phyloP scores from a whole-genome alignment of 345 rosid genomes.

The Moricandia moricandioides region DNA sequence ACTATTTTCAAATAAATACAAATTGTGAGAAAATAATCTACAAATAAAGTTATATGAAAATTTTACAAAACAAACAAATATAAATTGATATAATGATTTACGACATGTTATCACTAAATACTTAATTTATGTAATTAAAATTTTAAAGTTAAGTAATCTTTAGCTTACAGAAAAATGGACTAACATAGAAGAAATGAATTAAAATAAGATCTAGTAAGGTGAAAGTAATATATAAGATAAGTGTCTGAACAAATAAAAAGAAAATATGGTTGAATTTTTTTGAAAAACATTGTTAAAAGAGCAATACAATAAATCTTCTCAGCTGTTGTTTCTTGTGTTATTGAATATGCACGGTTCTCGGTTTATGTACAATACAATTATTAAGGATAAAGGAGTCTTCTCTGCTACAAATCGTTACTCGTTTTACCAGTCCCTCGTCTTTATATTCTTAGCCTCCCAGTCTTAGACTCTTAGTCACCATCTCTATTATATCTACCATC shows the following conservation, averaged over 20 bases:
- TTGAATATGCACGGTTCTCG: neutral
- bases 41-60: neutral
- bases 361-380: neutral
- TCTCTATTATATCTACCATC: constrained; percentile 75
- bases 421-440: constrained; percentile 29
- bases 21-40: too few relatives aligned
- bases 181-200: neutral
- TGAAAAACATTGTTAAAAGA: neutral
- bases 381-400: too few relatives aligned
- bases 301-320: neutral
- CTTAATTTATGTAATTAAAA: neutral
- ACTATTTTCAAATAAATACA: too few relatives aligned
- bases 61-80: too few relatives aligned
- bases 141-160: neutral
- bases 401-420: neutral
- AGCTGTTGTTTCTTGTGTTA: neutral
- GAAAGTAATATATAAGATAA: neutral
- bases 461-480: constrained; percentile 48
- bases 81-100: too few relatives aligned
- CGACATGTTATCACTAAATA: neutral
- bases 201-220: neutral
- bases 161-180: neutral
- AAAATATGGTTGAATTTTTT: neutral
- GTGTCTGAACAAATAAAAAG: neutral
- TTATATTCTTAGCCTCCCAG: constrained; percentile 56